Evolutionary conservation across 1,139 yeast species (phyloP), one percentile per base, ranked within the genome.

Genomic region (Geotrichum histeridarum): DNA sequence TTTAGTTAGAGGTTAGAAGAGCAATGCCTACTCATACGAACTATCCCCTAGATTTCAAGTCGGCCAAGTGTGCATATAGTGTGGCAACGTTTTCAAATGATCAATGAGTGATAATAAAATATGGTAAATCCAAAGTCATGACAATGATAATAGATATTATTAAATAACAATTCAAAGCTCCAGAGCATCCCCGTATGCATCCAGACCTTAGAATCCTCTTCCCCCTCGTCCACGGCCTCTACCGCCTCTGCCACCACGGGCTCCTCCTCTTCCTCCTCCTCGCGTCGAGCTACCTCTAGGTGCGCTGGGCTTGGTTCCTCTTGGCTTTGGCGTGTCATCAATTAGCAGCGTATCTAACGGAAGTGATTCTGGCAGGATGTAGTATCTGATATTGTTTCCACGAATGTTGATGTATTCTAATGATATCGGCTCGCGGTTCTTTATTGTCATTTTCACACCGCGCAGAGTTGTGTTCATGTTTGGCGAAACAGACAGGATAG

Each of bases 381-480:
- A 84, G 69, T 87, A 86, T 60, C 99, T 80, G 42, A 93, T 85
- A 60, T 88, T 94, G 70, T 84, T 93, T 1, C 99, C 99, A 63
- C 99, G 78, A 36, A 93, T 79, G 62, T 87, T 90, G 66, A 93
- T 84, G 66, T 80, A 88, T 63, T 88, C 95, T 60, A 91, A 74
- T 11, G 79, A 70, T 51, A 83, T 79, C 1, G 96, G 89, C 54
- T 85, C 91, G 58, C 88, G 81, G 65, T 83, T 81, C 59, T 78
- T 82, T 57, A 82, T 79, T 32, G 86, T 82, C 81, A 85, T 81
- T 66, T 85, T 87, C 55, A 89, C 94, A 61, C 86, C 87, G 62
- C 87, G 84, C 61, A 93, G 71, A 5, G 91, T 83, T 45, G 94
- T 83, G 71, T 93, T 93, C 99, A 93, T 93, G 62, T 87, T 81